Evolutionary conservation across 2,329 filamentous ascomycete species (phyloP), one percentile per base, ranked within the genome.

Genomic region (Dactylella cylindrospora): DNA sequence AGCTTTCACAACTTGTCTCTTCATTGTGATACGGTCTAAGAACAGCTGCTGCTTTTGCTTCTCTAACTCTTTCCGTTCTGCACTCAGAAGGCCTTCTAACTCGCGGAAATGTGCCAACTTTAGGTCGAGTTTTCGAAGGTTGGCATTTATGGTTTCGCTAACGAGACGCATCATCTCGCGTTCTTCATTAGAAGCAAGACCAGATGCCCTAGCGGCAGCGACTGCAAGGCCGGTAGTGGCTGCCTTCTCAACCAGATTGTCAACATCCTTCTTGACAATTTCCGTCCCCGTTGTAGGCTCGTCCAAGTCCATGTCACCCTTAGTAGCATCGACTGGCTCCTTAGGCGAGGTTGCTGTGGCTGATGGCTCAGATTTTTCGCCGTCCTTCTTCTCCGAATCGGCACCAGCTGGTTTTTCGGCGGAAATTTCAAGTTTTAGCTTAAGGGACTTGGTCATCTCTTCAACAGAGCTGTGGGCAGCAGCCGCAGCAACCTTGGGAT

Each of bases 21-120:
- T 90, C 76, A 97, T 95, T 1, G 86, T 82, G 44, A 98, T 78
- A 19, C 93, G 83, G 73, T 98, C 93, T 29, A 97, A 77, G 78
- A 97, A 95, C 13, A 98, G 80, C 72, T 96, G 88, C 73, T 97
- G 90, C 23, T 91, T 84, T 32, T 88, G 88, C 54, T 90, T 83
- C 74, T 98, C 93, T 17, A 98, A 79, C 73, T 98, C 93, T 61
- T 90, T 83, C 60, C 91, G 85, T 76, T 98, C 93, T 4, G 90
- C 89, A 69, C 94, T 87, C 44, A 98, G 79, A 36, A 96, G 85
- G 13, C 87, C 81, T 74, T 98, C 93, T 80, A 98, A 90, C 73
- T 98, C 93, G 69, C 88, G 86, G 74, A 98, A 98, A 72, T 97
- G 95, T 70, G 89, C 85, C 60, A 98, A 80, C 75, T 98, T 98